Evolutionary conservation across 768 basidiomycete genomes (phyloP).

Genomic region (Termitomyces sp.): DNA sequence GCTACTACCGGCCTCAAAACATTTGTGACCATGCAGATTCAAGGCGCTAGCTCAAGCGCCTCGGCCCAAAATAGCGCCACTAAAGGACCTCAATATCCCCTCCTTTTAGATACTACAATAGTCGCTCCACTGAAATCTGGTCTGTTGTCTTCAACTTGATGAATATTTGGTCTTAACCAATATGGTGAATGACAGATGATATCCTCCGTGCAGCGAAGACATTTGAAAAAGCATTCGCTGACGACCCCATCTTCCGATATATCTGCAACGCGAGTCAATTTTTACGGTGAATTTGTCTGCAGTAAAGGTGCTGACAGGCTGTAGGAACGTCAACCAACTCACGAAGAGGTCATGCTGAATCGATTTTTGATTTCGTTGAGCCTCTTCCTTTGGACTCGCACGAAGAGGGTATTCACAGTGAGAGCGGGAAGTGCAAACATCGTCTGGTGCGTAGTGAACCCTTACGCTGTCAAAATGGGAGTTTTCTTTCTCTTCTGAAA

Average conservation of each 20-base stretch:
- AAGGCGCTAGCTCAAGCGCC: background rate
- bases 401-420: conserved; percentile 22
- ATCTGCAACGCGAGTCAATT: conserved; percentile 12
- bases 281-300: background rate
- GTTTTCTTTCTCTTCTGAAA: background rate
- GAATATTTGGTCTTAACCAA: background rate
- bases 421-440: conserved; percentile 21
- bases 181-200: background rate
- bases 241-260: conserved; percentile 21
- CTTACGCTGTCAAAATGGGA: background rate
- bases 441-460: conserved; percentile 18
- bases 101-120: background rate
- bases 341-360: conserved; percentile 1
- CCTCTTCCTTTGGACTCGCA: conserved; percentile 18
- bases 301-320: background rate
- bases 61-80: background rate
- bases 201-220: conserved; percentile 19
- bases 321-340: conserved; percentile 8
- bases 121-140: conserved; percentile 1
- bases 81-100: background rate
- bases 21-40: background rate
- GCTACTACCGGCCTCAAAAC: background rate
- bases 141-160: background rate
- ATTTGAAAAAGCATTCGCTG: conserved; percentile 13
- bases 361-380: conserved; percentile 2